These are phyloP conservation scores for Nemophila menziesii DNA, from an alignment of 257 asterid genomes.

Conservation along the genomic window DNA sequence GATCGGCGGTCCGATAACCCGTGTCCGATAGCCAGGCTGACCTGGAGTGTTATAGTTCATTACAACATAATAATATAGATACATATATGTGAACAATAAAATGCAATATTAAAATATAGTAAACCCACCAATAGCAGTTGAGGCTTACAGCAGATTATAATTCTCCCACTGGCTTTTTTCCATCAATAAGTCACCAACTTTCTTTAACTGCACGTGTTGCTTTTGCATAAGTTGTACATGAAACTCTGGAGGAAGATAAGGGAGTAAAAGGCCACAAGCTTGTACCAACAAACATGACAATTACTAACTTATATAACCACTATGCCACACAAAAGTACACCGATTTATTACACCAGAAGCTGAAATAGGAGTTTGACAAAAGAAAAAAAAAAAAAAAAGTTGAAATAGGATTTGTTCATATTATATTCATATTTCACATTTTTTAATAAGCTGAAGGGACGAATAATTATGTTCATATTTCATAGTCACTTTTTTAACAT, in stretches of 20 bases:
- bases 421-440: too few relatives aligned
- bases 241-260: too few relatives aligned
- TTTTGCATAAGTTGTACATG: conserved; percentile 72
- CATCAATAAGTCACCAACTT: conserved; percentile 92
- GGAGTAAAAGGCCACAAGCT: conserved; percentile 87
- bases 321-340: conserved; percentile 71
- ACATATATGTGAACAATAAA: too few relatives aligned
- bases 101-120: too few relatives aligned
- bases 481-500: too few relatives aligned
- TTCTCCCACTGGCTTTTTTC: conserved; percentile 65
- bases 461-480: too few relatives aligned
- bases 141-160: conserved; percentile 87
- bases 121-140: too few relatives aligned
- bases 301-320: conserved; percentile 81
- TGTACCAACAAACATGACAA: conserved; percentile 89
- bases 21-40: too few relatives aligned
- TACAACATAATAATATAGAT: too few relatives aligned
- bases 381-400: conserved; percentile 60
- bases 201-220: conserved; percentile 84
- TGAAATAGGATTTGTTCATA: too few relatives aligned
- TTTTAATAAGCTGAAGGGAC: too few relatives aligned
- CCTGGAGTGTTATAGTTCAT: conserved; percentile 37
- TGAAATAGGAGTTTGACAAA: conserved; percentile 42
- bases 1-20: too few relatives aligned
- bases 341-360: conserved; percentile 51